Conservation (phyloP, 306 rosid genomes). For the Heteromeles arbutifolia region DNA sequence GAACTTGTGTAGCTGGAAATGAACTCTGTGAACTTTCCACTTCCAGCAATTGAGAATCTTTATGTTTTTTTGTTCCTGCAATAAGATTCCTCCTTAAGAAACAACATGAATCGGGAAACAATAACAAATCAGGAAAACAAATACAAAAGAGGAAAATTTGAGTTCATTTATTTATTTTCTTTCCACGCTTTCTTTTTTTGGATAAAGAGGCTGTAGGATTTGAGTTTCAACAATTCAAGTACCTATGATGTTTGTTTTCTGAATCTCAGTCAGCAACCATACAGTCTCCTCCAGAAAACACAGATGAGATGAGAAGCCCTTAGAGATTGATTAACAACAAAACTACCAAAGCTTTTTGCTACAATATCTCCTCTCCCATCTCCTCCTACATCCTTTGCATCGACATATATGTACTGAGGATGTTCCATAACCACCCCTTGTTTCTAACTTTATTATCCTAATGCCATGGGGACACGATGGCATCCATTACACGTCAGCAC, state of each 20-base stretch:
- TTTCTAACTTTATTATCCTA: not conserved
- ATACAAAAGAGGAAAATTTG: not conserved
- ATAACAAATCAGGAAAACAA: not conserved
- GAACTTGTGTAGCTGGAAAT: not conserved
- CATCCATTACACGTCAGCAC: not conserved
- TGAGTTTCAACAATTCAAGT: not conserved
- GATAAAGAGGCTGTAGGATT: not conserved
- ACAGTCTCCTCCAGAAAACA: not conserved
- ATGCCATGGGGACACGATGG: not conserved
- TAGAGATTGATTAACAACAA: not conserved
- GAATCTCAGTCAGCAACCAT: constrained; percentile 5
- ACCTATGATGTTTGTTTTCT: not conserved
- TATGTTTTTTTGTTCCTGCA: not conserved
- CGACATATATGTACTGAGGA: not conserved
- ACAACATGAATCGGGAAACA: not conserved
- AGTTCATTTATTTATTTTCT: not conserved
- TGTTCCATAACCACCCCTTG: not conserved
- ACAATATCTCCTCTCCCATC: too few species aligned
- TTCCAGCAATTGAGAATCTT: not conserved
- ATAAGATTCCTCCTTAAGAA: not conserved
- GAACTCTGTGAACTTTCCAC: not conserved
- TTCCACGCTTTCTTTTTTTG: not conserved
- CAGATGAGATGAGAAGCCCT: not conserved
- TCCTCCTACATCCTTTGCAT: not conserved
- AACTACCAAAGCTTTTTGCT: not conserved